Conservation (phyloP, 2,329 filamentous ascomycete genomes). For the Parastagonospora avenae region DNA sequence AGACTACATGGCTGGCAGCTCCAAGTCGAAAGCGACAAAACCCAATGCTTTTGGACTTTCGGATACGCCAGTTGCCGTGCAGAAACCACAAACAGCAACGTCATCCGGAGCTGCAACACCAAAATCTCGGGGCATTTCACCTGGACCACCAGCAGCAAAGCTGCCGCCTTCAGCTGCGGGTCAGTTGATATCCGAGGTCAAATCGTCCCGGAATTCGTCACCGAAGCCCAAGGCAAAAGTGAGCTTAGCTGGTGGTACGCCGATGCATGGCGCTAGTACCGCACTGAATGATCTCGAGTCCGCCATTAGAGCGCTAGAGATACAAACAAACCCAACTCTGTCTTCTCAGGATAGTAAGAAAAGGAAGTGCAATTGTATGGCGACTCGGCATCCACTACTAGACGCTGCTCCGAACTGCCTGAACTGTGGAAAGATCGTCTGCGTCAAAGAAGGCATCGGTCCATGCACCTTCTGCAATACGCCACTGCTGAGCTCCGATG, state of each 20-base stretch:
- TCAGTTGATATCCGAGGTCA: slow-evolving; percentile 79
- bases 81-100: slow-evolving; percentile 31
- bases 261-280: slow-evolving; percentile 81
- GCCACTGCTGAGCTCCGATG: slow-evolving; percentile 71
- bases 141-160: slow-evolving; percentile 56
- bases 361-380: slow-evolving; percentile 85
- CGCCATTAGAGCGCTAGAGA: slow-evolving; percentile 85
- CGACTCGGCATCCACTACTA: slow-evolving; percentile 83
- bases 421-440: slow-evolving; percentile 92
- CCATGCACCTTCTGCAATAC: slow-evolving; percentile 90
- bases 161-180: slow-evolving; percentile 73
- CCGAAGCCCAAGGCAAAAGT: slow-evolving; percentile 65
- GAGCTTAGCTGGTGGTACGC: slow-evolving; percentile 74
- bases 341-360: slow-evolving; percentile 59
- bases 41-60: slow-evolving; percentile 56
- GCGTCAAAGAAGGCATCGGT: slow-evolving; percentile 89
- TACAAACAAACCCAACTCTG: slow-evolving; percentile 85
- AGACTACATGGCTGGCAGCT: slow-evolving; percentile 69
- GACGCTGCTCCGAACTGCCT: slow-evolving; percentile 92
- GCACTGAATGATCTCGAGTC: slow-evolving; percentile 71
- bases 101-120: slow-evolving; percentile 40
- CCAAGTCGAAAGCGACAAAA: slow-evolving; percentile 47
- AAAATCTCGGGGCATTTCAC: slow-evolving; percentile 45
- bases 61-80: slow-evolving; percentile 56
- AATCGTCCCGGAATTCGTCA: slow-evolving; percentile 59